Evolutionary conservation across 2,329 filamentous ascomycete genomes (phyloP).

Genomic region (Aspergillus latus): DNA sequence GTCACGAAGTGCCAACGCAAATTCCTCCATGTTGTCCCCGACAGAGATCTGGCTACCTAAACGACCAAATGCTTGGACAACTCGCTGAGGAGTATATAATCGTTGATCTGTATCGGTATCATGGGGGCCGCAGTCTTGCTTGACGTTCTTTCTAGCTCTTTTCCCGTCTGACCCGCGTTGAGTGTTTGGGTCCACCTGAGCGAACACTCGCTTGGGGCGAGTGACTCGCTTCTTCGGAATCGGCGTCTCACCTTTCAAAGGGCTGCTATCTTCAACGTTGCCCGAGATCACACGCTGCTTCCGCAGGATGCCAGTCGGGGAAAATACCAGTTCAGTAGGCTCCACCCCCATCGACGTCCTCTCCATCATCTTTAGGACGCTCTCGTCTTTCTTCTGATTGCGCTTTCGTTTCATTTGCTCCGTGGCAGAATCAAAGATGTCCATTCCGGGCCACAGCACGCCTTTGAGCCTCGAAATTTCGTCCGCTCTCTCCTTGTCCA

Average conservation of each 20-base stretch:
- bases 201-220: conserved; percentile 35
- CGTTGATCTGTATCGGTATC: conserved; percentile 17
- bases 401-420: conserved; percentile 50
- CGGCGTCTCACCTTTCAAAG: conserved; percentile 47
- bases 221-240: conserved; percentile 38
- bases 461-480: conserved; percentile 48
- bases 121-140: conserved; percentile 11
- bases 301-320: conserved; percentile 43
- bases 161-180: conserved; percentile 30
- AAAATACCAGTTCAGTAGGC: conserved; percentile 50
- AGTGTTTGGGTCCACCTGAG: conserved; percentile 35
- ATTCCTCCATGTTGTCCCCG: conserved; percentile 33
- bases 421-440: conserved; percentile 53
- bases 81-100: conserved; percentile 23
- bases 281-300: conserved; percentile 50
- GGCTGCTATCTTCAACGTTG: conserved; percentile 49
- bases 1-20: conserved; percentile 33
- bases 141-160: conserved; percentile 20
- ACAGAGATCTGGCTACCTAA: conserved; percentile 24
- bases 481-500: conserved; percentile 34
- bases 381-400: conserved; percentile 53
- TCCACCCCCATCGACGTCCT: conserved; percentile 45
- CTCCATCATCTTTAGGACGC: conserved; percentile 48
- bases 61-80: conserved; percentile 19
- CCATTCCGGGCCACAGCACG: conserved; percentile 52